phyloP scores from a whole-genome alignment of 495 filamentous ascomycete genomes.

The Neurospora sp. region DNA sequence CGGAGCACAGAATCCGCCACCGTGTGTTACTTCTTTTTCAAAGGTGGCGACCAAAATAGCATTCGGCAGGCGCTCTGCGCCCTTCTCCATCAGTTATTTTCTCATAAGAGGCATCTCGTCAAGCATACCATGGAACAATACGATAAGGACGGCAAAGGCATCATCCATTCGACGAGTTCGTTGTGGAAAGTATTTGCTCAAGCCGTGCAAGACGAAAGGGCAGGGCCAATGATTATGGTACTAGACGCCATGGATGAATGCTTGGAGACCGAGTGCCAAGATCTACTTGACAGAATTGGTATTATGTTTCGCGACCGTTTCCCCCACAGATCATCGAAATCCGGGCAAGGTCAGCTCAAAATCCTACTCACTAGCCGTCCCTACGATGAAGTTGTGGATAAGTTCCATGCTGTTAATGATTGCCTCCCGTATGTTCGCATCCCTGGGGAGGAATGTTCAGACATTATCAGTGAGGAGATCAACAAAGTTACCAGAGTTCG shows the following conservation, averaged over 20 bases:
- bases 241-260: conserved; percentile 28
- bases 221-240: conserved; percentile 30
- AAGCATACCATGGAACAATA: conserved; percentile 1
- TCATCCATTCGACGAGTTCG: conserved; percentile 10
- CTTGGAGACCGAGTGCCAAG: background rate
- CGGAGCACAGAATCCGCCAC: background rate
- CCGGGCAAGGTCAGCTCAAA: background rate
- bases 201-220: conserved; percentile 21
- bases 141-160: background rate
- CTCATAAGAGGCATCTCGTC: conserved; percentile 5
- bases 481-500: conserved; percentile 1
- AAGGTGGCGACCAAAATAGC: conserved; percentile 18
- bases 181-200: conserved; percentile 30
- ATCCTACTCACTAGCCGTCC: conserved; percentile 29
- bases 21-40: conserved; percentile 28
- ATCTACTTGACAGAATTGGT: too few species aligned
- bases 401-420: conserved; percentile 22
- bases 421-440: conserved; percentile 20
- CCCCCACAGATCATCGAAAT: too few species aligned
- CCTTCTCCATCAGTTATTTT: conserved; percentile 23
- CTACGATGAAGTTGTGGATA: background rate
- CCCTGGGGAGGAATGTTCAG: conserved; percentile 24
- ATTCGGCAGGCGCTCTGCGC: conserved; percentile 21
- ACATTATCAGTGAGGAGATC: conserved; percentile 7
- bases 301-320: too few species aligned